phyloP scores from a whole-genome alignment of 441 rosid species.

The Hura crepitans region DNA sequence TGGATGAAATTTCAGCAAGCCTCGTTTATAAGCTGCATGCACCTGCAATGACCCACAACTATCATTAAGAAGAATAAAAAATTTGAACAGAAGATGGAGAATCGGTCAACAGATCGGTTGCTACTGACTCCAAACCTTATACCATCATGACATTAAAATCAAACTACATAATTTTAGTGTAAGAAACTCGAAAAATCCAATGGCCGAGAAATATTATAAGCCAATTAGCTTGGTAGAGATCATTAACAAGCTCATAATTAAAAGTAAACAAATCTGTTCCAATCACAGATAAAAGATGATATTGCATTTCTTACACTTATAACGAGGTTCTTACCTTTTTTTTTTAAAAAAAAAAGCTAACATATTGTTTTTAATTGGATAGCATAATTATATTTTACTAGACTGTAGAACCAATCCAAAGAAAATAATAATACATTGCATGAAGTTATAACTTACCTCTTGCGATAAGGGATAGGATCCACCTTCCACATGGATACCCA shows the following conservation, averaged over 20 bases:
- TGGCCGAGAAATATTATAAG: not conserved
- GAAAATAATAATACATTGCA: not conserved
- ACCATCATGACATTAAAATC: not conserved
- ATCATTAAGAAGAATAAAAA: not conserved
- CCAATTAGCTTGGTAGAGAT: not conserved
- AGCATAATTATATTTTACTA: no score
- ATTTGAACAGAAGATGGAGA: not conserved
- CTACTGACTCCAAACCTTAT: not conserved
- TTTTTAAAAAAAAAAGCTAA: not conserved
- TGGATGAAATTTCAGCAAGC: slow-evolving; percentile 73
- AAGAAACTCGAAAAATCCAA: not conserved
- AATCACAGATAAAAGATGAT: not conserved
- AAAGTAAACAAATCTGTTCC: not conserved
- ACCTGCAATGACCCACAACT: slow-evolving; percentile 45
- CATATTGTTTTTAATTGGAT: not conserved
- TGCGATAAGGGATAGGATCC: slow-evolving; percentile 42
- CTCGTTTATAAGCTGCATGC: slow-evolving; percentile 66
- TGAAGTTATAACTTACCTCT: slow-evolving; percentile 43
- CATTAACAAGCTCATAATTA: not conserved
- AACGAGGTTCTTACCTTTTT: no score
- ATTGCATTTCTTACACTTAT: not conserved
- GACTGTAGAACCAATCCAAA: no score
- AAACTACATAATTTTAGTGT: not conserved
- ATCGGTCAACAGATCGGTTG: not conserved
- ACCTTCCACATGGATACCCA: slow-evolving; percentile 60